These are phyloP conservation scores for Clavispora carvajalis DNA, from an alignment of 805 yeast species.

Conservation along the genomic window DNA sequence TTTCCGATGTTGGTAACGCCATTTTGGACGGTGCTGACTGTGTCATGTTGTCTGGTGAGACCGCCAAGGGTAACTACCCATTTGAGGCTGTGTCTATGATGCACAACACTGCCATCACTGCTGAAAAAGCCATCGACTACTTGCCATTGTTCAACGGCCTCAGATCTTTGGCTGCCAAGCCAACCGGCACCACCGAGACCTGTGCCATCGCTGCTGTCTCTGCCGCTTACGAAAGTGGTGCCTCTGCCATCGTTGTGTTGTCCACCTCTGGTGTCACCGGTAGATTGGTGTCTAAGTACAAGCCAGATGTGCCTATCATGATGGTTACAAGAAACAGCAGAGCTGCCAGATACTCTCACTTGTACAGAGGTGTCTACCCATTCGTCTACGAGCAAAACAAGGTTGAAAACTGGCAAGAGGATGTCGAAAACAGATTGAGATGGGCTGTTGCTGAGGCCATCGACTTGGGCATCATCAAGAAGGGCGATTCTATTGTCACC, in stretches of 20 bases:
- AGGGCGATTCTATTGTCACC: constrained; percentile 87
- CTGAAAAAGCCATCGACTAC: constrained; percentile 96
- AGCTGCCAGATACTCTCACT: constrained; percentile 92
- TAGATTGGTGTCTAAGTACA: constrained; percentile 93
- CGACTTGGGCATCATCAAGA: constrained; percentile 74
- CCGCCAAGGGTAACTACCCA: constrained; percentile 99
- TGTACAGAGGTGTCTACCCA: constrained; percentile 98
- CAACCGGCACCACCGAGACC: constrained; percentile 92
- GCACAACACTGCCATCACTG: constrained; percentile 95
- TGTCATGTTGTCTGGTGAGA: constrained; percentile 99
- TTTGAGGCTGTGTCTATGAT: constrained; percentile 96
- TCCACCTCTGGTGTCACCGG: constrained; percentile 95
- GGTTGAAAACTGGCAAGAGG: constrained; percentile 88
- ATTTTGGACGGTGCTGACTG: constrained; percentile 99
- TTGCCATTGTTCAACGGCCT: constrained; percentile 78
- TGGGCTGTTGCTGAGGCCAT: constrained; percentile 90
- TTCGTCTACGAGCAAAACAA: constrained; percentile 68
- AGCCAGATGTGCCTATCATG: constrained; percentile 95
- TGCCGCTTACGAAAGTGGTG: constrained; percentile 92
- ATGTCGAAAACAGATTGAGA: constrained; percentile 90
- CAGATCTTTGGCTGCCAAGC: constrained; percentile 78
- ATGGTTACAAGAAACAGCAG: constrained; percentile 95
- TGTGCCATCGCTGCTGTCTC: constrained; percentile 96
- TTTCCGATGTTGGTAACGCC: constrained; percentile 98
- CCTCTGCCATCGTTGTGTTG: constrained; percentile 93